These are phyloP conservation scores for Pisolithus albus DNA, from an alignment of 768 basidiomycete species.

Conservation along the genomic window DNA sequence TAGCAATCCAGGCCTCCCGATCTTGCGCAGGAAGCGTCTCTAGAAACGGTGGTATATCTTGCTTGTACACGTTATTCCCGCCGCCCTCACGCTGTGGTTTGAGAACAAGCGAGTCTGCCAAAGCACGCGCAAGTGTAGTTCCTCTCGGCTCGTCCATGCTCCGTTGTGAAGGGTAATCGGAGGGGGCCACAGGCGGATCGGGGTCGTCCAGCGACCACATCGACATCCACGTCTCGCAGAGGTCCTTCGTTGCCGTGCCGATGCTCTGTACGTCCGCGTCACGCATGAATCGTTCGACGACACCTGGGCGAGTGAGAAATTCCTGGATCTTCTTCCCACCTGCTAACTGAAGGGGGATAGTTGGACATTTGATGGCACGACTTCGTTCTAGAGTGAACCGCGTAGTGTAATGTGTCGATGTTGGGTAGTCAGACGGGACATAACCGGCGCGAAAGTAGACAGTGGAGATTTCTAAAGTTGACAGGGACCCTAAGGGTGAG, in stretches of 20 bases:
- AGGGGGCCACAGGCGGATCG: not conserved
- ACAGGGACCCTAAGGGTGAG: constrained; percentile 15
- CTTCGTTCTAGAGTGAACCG: constrained; percentile 78
- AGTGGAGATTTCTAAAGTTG: constrained; percentile 63
- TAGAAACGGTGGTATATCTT: constrained; percentile 72
- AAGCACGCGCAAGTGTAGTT: constrained; percentile 12
- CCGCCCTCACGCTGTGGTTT: constrained; percentile 99
- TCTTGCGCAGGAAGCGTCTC: constrained; percentile 52
- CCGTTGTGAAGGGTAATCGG: not conserved
- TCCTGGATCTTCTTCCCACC: constrained; percentile 96
- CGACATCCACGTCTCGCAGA: constrained; percentile 77
- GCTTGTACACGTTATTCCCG: constrained; percentile 91
- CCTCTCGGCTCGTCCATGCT: constrained; percentile 14
- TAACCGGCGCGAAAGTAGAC: constrained; percentile 93
- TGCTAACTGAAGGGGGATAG: constrained; percentile 86
- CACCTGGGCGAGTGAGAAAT: constrained; percentile 64
- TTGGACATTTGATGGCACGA: constrained; percentile 87
- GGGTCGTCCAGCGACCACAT: constrained; percentile 70
- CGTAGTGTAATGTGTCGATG: constrained; percentile 55
- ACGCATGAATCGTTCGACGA: constrained; percentile 67
- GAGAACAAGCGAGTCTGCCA: constrained; percentile 61
- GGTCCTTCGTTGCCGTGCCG: constrained; percentile 29
- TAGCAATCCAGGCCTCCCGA: constrained; percentile 87
- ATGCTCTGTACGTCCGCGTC: constrained; percentile 24
- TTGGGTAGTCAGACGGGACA: constrained; percentile 72